Evolutionary conservation across 2,329 filamentous ascomycete genomes (phyloP), one percentile per base, ranked within the genome.

Genomic region (Grosmannia penicillata): DNA sequence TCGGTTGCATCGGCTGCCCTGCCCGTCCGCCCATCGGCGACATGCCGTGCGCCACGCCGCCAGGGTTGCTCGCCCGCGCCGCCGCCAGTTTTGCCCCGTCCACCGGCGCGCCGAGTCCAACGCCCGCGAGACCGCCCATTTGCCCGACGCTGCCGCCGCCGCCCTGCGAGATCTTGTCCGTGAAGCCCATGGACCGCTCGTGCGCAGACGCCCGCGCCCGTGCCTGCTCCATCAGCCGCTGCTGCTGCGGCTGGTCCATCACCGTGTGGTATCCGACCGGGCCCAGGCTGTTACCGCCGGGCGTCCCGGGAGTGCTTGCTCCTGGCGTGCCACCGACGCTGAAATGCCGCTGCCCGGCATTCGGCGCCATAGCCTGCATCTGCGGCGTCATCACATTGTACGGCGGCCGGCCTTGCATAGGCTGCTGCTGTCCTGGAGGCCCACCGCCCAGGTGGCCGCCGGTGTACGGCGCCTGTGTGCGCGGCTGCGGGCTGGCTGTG

Each of bases 201-300:
- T 64, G 61, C 0, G 63, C 62, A 14, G 62, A 47, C 11, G 47
- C 47, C 8, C 65, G 54, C 4, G 63, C 65, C 39, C 65, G 63
- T 8, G 66, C 64, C 49, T 70, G 66, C 37, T 70, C 65, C 49
- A 67, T 54, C 33, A 67, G 61, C 38, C 65, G 61, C 48, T 65
- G 62, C 47, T 69, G 65, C 42, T 68, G 63, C 14, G 60, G 59
- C 45, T 67, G 63, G 27, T 61, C 59, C 48, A 67, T 66, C 33
- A 67, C 62, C 6, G 62, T 66, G 33, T 65, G 62, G 41, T 66
- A 68, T 24, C 65, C 65, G 3, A 62, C 59, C 4, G 61, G 51
- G 14, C 58, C 60, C 19, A 56, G 52, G 15, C n/a, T n/a, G n/a
- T n/a, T n/a, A n/a, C n/a, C n/a, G n/a, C n/a, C n/a, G n/a, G n/a